phyloP scores from a whole-genome alignment of 495 filamentous ascomycete genomes.

The Tuber magnatum region DNA sequence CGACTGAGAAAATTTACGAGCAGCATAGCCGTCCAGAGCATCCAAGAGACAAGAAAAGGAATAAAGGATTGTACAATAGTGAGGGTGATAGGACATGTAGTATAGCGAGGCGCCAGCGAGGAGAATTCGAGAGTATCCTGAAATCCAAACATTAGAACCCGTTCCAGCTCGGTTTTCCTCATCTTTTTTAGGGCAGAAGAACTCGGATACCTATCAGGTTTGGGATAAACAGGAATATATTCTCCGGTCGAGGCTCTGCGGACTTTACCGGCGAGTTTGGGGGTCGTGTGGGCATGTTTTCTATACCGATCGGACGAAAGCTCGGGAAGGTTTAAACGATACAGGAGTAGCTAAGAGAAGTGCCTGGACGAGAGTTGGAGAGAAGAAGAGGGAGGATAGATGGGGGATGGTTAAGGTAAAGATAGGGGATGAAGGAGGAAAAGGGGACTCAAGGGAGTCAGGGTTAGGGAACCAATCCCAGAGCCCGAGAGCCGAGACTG shows the following conservation, averaged over 20 bases:
- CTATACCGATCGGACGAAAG: not conserved
- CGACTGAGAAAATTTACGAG: constrained; percentile 78
- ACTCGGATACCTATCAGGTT: constrained; percentile 75
- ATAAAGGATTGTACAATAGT: constrained; percentile 88
- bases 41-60: constrained; percentile 88
- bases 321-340: not conserved
- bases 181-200: not conserved
- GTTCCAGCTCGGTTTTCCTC: not conserved
- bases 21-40: constrained; percentile 85
- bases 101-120: constrained; percentile 88
- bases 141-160: constrained; percentile 4
- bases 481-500: not conserved
- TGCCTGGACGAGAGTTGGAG: constrained; percentile 4
- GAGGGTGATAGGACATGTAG: constrained; percentile 95
- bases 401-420: constrained; percentile 2
- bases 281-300: constrained; percentile 23
- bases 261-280: constrained; percentile 25
- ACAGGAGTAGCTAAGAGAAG: not conserved
- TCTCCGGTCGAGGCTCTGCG: constrained; percentile 51
- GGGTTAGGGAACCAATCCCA: constrained; percentile 7
- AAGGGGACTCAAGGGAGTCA: not conserved
- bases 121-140: constrained; percentile 82
- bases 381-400: constrained; percentile 3
- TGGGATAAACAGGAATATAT: constrained; percentile 90
- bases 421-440: not conserved